Percentiles rank a stretch among this genome's conserved stretches.
Conservation (phyloP, 2,329 filamentous ascomycete species). For the Monilinia vaccinii-corymbosi region DNA sequence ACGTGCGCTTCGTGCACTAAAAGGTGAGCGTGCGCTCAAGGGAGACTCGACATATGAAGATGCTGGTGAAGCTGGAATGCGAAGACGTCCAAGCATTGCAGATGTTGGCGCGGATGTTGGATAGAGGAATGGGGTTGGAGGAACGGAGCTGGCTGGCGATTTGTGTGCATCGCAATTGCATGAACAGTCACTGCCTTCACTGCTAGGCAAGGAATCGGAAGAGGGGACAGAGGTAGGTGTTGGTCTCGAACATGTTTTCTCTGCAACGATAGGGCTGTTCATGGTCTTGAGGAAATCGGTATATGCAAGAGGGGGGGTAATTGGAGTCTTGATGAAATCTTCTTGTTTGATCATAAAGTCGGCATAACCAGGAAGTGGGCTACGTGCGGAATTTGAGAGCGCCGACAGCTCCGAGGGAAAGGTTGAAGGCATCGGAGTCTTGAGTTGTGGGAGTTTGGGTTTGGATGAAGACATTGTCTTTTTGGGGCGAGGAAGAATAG, state of each 20-base stretch:
- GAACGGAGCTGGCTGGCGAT: slow-evolving; percentile 47
- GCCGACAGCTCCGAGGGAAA: slow-evolving; percentile 51
- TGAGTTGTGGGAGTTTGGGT: slow-evolving; percentile 53
- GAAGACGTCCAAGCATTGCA: slow-evolving; percentile 50
- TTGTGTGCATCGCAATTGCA: slow-evolving; percentile 47
- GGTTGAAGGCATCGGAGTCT: slow-evolving; percentile 52
- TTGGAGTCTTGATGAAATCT: slow-evolving; percentile 65
- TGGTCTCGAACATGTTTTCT: slow-evolving; percentile 36
- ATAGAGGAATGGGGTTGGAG: slow-evolving; percentile 47
- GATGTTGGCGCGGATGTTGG: slow-evolving; percentile 51
- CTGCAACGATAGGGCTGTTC: slow-evolving; percentile 32
- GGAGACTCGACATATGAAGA: slow-evolving; percentile 56
- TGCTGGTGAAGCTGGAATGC: slow-evolving; percentile 67
- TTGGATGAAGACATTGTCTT: slow-evolving; percentile 28
- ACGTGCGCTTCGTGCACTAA: slow-evolving; percentile 51
- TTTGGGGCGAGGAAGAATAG: slow-evolving; percentile 18
- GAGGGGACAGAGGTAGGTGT: slow-evolving; percentile 38
- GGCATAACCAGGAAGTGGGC: slow-evolving; percentile 54
- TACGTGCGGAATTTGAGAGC: slow-evolving; percentile 55
- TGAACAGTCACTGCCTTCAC: slow-evolving; percentile 45
- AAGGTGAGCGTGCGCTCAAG: slow-evolving; percentile 57
- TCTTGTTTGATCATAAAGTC: slow-evolving; percentile 58
- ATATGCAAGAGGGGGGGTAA: slow-evolving; percentile 83
- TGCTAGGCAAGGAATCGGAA: slow-evolving; percentile 25
- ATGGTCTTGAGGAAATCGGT: slow-evolving; percentile 86